Percentiles rank a stretch among this genome's conserved stretches.
Conservation (phyloP, 1,284 basidiomycete genomes). For the Mycena sp. region DNA sequence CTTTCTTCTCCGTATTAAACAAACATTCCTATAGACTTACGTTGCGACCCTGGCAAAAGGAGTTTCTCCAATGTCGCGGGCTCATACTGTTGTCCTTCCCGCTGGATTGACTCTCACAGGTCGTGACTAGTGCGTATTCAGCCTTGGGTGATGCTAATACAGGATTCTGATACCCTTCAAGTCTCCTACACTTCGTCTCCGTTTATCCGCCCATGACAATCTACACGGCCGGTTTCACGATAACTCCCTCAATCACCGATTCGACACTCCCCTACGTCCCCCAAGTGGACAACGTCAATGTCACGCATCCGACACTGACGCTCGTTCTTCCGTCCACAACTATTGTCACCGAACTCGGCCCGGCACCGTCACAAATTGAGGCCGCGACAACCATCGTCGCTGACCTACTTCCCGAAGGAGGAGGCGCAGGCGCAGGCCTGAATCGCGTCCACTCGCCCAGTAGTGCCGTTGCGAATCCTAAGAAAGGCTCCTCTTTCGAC, state of each 20-base stretch:
- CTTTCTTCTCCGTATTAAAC: neutral
- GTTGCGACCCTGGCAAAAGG: neutral
- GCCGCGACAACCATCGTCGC: conserved; percentile 28
- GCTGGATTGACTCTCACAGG: neutral
- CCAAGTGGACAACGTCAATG: conserved; percentile 18
- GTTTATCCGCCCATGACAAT: conserved; percentile 33
- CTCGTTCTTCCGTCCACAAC: conserved; percentile 37
- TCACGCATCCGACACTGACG: conserved; percentile 24
- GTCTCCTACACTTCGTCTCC: conserved; percentile 7
- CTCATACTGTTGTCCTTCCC: conserved; percentile 1
- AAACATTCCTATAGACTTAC: neutral
- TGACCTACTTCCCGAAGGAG: conserved; percentile 27
- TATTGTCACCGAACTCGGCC: conserved; percentile 28
- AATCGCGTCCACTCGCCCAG: conserved; percentile 18
- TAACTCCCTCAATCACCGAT: conserved; percentile 32
- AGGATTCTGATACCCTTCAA: conserved; percentile 46
- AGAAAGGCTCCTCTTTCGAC: conserved; percentile 44
- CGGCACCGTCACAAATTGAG: conserved; percentile 27
- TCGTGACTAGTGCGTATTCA: conserved; percentile 10
- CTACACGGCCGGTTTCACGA: conserved; percentile 51
- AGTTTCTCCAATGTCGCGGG: conserved; percentile 6
- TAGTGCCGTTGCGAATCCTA: conserved; percentile 29
- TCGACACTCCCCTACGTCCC: conserved; percentile 28
- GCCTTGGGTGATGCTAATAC: neutral
- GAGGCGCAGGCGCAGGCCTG: conserved; percentile 34